Conservation (phyloP, 331 rosid species). For the Phaseolus coccineus region DNA sequence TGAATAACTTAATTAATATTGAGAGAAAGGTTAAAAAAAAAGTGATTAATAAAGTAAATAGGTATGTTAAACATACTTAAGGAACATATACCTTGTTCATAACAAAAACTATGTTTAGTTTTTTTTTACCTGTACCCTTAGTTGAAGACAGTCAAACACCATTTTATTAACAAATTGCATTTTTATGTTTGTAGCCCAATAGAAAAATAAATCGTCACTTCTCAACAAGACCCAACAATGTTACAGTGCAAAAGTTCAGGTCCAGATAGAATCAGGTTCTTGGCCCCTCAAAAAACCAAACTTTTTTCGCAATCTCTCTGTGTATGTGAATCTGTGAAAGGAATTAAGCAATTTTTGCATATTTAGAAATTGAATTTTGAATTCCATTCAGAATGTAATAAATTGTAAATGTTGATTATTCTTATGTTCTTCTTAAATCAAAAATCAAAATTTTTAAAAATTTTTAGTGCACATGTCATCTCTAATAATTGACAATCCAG, state of each 20-base stretch:
- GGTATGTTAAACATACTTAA: too few species aligned
- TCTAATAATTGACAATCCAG: too few species aligned
- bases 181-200: slow-evolving; percentile 8
- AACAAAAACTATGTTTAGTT: too few species aligned
- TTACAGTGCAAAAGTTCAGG: neutral
- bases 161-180: neutral
- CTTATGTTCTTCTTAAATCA: too few species aligned
- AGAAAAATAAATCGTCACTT: neutral
- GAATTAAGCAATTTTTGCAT: neutral
- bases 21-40: too few species aligned
- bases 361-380: neutral
- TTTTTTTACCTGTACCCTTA: neutral
- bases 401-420: neutral
- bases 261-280: too few species aligned
- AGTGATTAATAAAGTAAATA: too few species aligned
- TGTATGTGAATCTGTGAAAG: neutral
- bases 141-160: neutral
- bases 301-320: neutral
- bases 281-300: neutral
- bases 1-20: too few species aligned
- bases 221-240: neutral
- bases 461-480: too few species aligned
- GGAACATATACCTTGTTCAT: too few species aligned
- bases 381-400: slow-evolving; percentile 1
- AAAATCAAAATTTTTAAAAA: too few species aligned